A percentile compares a stretch with the other conserved stretches of the same genome.
Evolutionary conservation across 2,329 filamentous ascomycete species (phyloP).

Genomic region (Colletotrichum chlorophyti): DNA sequence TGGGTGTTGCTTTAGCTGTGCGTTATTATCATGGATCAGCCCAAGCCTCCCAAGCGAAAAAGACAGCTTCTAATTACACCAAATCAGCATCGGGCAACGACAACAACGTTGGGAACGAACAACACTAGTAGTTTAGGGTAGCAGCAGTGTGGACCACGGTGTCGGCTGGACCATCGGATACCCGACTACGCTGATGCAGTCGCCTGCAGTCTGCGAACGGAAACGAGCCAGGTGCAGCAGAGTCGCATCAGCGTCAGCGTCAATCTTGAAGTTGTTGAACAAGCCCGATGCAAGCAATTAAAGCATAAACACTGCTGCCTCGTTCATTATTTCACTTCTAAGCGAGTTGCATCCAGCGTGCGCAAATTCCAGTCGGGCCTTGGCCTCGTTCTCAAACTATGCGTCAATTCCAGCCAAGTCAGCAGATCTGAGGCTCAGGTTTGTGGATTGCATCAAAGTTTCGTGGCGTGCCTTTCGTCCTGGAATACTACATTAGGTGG

Average conservation of each 20-base stretch:
- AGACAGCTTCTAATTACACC: not conserved
- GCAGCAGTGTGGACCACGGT: not conserved
- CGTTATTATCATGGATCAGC: conserved; percentile 21
- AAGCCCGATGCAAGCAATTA: conserved; percentile 25
- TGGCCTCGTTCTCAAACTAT: not conserved
- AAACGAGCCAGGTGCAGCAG: conserved; percentile 17
- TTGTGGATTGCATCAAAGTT: no score
- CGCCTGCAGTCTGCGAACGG: conserved; percentile 17
- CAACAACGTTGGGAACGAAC: no score
- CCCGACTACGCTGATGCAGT: conserved; percentile 21
- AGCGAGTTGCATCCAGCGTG: no score
- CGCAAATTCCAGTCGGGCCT: no score
- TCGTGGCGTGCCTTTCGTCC: no score
- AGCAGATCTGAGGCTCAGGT: no score
- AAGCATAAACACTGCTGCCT: no score
- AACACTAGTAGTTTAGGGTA: no score
- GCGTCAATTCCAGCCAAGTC: no score
- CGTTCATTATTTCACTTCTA: no score
- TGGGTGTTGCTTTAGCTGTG: conserved; percentile 8
- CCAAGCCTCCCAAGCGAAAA: no score
- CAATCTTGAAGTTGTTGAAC: not conserved
- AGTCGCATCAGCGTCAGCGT: not conserved
- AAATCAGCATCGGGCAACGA: conserved; percentile 5
- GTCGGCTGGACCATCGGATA: conserved; percentile 10
- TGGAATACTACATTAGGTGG: no score